A percentile compares a stretch with the other conserved stretches of the same genome.
These are phyloP conservation scores for Lactarius trivialis DNA, from an alignment of 768 basidiomycete species.

Conservation along the genomic window DNA sequence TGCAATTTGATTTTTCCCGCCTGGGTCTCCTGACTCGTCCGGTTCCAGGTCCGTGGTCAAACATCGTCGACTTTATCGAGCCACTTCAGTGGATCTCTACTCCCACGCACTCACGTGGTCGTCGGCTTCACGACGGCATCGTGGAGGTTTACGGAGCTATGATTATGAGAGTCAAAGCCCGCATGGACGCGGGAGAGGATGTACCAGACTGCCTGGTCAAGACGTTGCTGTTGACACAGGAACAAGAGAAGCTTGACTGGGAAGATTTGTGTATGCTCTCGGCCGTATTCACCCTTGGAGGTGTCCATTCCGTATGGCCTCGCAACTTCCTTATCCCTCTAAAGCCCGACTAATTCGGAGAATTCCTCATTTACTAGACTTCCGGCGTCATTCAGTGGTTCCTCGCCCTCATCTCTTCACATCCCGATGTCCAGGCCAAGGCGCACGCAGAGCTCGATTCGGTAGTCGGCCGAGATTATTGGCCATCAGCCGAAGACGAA, in stretches of 20 bases:
- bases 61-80: slow-evolving; percentile 40
- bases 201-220: slow-evolving; percentile 34
- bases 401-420: slow-evolving; percentile 23
- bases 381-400: slow-evolving; percentile 33
- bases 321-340: background rate
- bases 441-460: slow-evolving; percentile 30
- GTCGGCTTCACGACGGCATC: slow-evolving; percentile 34
- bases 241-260: slow-evolving; percentile 29
- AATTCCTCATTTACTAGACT: slow-evolving; percentile 26
- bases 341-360: slow-evolving; percentile 1
- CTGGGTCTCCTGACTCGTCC: background rate
- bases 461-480: slow-evolving; percentile 24
- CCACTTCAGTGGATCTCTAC: slow-evolving; percentile 38
- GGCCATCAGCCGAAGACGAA: slow-evolving; percentile 26
- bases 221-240: slow-evolving; percentile 27
- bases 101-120: slow-evolving; percentile 33
- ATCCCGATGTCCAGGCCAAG: slow-evolving; percentile 26
- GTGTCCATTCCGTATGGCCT: slow-evolving; percentile 29
- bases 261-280: slow-evolving; percentile 33
- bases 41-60: slow-evolving; percentile 36
- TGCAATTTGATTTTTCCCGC: background rate
- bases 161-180: slow-evolving; percentile 28
- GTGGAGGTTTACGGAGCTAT: slow-evolving; percentile 31
- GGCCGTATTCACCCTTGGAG: slow-evolving; percentile 32
- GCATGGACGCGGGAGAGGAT: slow-evolving; percentile 29